These are phyloP conservation scores for Metarhizium sp. DNA, from an alignment of 2,329 filamentous ascomycete genomes.

Conservation along the genomic window DNA sequence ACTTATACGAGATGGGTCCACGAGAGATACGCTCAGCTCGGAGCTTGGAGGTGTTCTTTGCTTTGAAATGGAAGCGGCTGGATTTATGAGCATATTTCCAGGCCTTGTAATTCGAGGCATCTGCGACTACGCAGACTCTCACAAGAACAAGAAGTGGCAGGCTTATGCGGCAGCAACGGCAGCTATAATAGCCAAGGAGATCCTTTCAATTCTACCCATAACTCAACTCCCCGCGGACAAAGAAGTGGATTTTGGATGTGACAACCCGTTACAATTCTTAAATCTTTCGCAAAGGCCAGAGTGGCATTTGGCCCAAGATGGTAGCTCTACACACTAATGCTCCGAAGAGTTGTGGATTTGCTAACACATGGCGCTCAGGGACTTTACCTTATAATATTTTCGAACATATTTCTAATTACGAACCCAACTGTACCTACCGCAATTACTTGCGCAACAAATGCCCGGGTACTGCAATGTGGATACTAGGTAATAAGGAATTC, in stretches of 20 bases:
- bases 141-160: constrained; percentile 29
- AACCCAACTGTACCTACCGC: neutral
- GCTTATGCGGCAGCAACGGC: constrained; percentile 24
- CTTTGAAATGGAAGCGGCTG: constrained; percentile 17
- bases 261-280: neutral
- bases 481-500: neutral
- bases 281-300: neutral
- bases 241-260: neutral
- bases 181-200: constrained; percentile 19
- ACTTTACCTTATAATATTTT: neutral
- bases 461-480: neutral
- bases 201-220: constrained; percentile 3
- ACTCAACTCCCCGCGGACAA: neutral
- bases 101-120: constrained; percentile 30
- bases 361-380: neutral
- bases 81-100: constrained; percentile 16
- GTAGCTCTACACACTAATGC: neutral
- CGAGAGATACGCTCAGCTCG: constrained; percentile 19
- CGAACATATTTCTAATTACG: neutral
- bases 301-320: neutral
- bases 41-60: constrained; percentile 12
- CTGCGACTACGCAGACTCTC: constrained; percentile 29
- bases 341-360: neutral
- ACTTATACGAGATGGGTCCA: constrained; percentile 24
- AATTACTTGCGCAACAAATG: neutral